Percentiles rank a stretch among this genome's conserved stretches.
Evolutionary conservation across 495 filamentous ascomycete species (phyloP).

Genomic region (Annulohypoxylon bovei): DNA sequence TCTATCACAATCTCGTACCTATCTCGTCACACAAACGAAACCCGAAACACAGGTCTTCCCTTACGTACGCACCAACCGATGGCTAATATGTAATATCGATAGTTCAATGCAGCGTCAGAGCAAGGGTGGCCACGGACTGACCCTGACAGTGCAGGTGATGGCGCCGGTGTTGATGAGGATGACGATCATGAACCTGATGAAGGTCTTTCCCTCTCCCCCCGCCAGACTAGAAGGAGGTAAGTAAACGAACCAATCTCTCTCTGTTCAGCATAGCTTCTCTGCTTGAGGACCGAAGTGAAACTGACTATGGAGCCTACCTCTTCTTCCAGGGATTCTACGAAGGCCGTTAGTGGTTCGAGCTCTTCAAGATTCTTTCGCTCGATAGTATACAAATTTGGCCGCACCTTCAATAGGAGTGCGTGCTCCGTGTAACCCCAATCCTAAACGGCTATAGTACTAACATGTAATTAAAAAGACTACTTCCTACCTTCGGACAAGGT

Average conservation of each 20-base stretch:
- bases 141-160: conserved; percentile 15
- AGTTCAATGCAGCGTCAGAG: conserved; percentile 29
- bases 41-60: not conserved
- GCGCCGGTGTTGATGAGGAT: conserved; percentile 20
- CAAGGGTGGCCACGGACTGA: conserved; percentile 24
- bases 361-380: conserved; percentile 41
- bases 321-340: conserved; percentile 23
- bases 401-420: conserved; percentile 37
- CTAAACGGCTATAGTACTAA: conserved; percentile 21
- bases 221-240: conserved; percentile 24
- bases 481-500: conserved; percentile 39
- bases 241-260: conserved; percentile 5
- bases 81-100: conserved; percentile 12
- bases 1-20: not conserved
- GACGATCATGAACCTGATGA: conserved; percentile 25
- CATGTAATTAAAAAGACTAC: conserved; percentile 25
- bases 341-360: conserved; percentile 24
- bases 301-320: conserved; percentile 27
- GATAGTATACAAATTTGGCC: conserved; percentile 41
- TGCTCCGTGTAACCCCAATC: not conserved
- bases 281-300: not conserved
- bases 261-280: not conserved
- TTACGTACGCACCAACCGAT: not conserved
- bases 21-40: not conserved
- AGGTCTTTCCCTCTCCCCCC: conserved; percentile 17